Evolutionary conservation across 2,329 filamentous ascomycete genomes (phyloP).

Genomic region (Aspergillus costaricaensis): DNA sequence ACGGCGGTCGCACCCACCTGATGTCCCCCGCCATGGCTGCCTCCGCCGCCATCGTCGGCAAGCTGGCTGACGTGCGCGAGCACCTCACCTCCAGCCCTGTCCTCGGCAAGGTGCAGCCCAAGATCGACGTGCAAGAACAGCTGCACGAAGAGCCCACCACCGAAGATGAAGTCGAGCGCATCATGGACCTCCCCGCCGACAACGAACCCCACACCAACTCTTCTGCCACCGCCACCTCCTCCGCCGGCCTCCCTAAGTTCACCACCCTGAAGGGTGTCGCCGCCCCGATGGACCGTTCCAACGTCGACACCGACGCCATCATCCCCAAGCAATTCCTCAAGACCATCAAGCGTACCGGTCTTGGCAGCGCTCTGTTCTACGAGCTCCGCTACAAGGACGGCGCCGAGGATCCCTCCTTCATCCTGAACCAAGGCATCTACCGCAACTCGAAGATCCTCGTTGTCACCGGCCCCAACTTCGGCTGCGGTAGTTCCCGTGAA

Average conservation of each 20-base stretch:
- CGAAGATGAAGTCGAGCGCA: conserved; percentile 65
- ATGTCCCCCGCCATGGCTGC: conserved; percentile 98
- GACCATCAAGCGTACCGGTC: conserved; percentile 96
- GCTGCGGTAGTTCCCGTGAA: conserved; percentile 88
- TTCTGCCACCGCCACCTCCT: conserved; percentile 42
- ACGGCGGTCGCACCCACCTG: conserved; percentile 85
- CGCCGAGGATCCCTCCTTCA: conserved; percentile 74
- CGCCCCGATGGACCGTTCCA: conserved; percentile 81
- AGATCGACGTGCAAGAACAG: conserved; percentile 59
- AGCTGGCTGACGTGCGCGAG: conserved; percentile 87
- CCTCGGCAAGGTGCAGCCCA: conserved; percentile 55
- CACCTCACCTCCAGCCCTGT: conserved; percentile 57
- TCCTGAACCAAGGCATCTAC: conserved; percentile 90
- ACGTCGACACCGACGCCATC: conserved; percentile 98
- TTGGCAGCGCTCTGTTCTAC: conserved; percentile 85
- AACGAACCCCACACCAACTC: conserved; percentile 65
- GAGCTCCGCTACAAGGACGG: conserved; percentile 78
- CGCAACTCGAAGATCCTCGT: conserved; percentile 84
- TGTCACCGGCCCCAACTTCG: conserved; percentile 90
- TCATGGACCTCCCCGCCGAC: conserved; percentile 66
- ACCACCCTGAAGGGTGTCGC: conserved; percentile 80
- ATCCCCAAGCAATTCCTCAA: conserved; percentile 99
- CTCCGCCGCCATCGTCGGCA: conserved; percentile 84
- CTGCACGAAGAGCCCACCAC: conserved; percentile 59
- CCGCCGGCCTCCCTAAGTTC: conserved; percentile 79